phyloP scores from a whole-genome alignment of 2,329 filamentous ascomycete species.

The Grosmannia huntii region DNA sequence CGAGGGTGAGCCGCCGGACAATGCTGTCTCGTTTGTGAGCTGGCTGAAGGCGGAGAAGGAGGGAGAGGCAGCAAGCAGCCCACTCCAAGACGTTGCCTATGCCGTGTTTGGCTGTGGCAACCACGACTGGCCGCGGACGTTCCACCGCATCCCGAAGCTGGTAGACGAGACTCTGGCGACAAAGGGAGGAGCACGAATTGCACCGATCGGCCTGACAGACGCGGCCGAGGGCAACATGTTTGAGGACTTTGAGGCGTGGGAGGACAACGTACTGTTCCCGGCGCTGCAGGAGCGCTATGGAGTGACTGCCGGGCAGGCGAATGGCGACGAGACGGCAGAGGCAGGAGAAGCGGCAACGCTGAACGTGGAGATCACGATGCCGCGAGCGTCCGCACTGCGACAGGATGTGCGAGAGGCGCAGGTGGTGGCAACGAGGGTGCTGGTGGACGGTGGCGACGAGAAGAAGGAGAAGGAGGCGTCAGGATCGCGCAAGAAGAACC shows the following conservation, averaged over 20 bases:
- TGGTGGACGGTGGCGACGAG: constrained; percentile 22
- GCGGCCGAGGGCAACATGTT: constrained; percentile 54
- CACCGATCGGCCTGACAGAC: constrained; percentile 42
- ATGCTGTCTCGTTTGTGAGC: constrained; percentile 53
- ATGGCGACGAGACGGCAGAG: constrained; percentile 16
- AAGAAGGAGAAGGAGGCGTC: not conserved
- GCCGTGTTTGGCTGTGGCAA: constrained; percentile 55
- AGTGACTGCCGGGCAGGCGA: not conserved
- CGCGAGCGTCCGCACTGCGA: constrained; percentile 44
- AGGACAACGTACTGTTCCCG: constrained; percentile 41
- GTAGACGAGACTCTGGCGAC: constrained; percentile 42
- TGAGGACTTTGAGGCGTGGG: constrained; percentile 54
- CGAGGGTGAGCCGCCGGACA: constrained; percentile 62
- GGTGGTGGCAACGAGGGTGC: constrained; percentile 37
- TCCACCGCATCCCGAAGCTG: constrained; percentile 52
- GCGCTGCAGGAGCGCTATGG: constrained; percentile 32
- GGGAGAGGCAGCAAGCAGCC: constrained; percentile 14
- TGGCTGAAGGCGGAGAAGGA: constrained; percentile 39
- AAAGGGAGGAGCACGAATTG: constrained; percentile 33
- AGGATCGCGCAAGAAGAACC: constrained; percentile 33
- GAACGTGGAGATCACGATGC: constrained; percentile 37
- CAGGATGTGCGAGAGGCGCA: constrained; percentile 50
- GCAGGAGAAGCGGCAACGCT: constrained; percentile 13
- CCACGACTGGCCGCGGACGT: constrained; percentile 44
- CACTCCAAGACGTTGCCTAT: constrained; percentile 45